Conservation (phyloP, 148 eudicot species). For the Salicornia ramosissima region DNA sequence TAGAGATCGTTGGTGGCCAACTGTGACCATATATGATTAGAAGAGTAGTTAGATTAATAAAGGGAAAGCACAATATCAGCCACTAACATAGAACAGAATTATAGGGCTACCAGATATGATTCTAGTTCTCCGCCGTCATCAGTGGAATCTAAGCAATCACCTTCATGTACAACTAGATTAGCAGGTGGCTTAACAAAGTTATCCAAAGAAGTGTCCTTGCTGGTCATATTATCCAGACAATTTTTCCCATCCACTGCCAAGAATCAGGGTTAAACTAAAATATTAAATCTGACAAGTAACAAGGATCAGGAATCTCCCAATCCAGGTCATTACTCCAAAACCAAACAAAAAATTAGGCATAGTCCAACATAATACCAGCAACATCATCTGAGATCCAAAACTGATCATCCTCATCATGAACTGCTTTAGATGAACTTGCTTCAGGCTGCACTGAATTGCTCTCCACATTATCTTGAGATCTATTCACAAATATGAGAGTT, state of each 20-base stretch:
- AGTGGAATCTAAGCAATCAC: constrained; percentile 77
- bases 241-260: constrained; percentile 69
- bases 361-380: constrained; percentile 45
- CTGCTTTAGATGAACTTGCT: constrained; percentile 43
- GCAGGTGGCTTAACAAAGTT: constrained; percentile 74
- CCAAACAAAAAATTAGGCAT: background rate
- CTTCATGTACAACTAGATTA: constrained; percentile 87
- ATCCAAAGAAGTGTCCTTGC: constrained; percentile 41
- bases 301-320: background rate
- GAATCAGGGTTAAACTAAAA: background rate
- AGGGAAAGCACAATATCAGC: background rate
- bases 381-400: constrained; percentile 82
- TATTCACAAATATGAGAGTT: constrained; percentile 22
- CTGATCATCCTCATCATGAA: constrained; percentile 46
- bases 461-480: constrained; percentile 50
- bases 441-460: constrained; percentile 44
- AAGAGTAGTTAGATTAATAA: constrained; percentile 10
- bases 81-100: constrained; percentile 7
- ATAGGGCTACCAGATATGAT: constrained; percentile 65
- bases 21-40: constrained; percentile 40
- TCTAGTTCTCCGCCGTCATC: constrained; percentile 82
- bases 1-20: constrained; percentile 66
- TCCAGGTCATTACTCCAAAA: constrained; percentile 2
- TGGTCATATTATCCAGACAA: constrained; percentile 42
- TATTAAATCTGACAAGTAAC: background rate